Evolutionary conservation across 805 yeast species (phyloP), one percentile per base, ranked within the genome.

Genomic region (Wickerhamiella kazuoi): DNA sequence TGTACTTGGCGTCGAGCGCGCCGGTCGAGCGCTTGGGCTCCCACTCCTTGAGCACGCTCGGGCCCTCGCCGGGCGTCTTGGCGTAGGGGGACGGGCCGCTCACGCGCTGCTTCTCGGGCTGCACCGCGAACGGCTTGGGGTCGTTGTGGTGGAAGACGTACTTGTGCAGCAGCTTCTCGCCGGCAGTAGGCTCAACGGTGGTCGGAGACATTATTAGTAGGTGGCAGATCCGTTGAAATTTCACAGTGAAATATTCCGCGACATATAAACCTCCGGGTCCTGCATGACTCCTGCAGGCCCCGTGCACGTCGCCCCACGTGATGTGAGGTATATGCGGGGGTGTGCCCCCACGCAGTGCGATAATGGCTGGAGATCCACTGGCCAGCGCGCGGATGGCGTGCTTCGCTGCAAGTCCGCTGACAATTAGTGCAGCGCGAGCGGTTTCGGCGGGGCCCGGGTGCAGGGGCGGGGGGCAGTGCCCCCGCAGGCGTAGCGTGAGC

Each of bases 71-170:
- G 18, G 45, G 38, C 23, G 38, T 42, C 19, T 43, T 48, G 4
- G 54, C 53, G 34, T 35, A 51, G 2, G 56, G 56, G 11, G 57
- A 50, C 3, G 50, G 48, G n/a, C 57, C 57, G 17, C 7, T 14
- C 7, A 14, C 17, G 15, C 31, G 31, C 17, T 29, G 15, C 6
- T 29, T 15, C 15, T 8, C 7, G 31, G 31, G 31, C 31, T 29
- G 17, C 17, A 29, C 31, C 15, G 7, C 31, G 17, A 29, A 29
- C 7, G 31, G 17, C 31, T 29, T 13, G 15, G 7, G 15, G 17
- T 29, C 14, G n/a, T 29, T 15, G 15, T 6, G 7, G 31, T 29
- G 14, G 17, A 29, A 15, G 31, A 29, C 31, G 17, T 14, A 29
- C 8, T 14, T 7, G 31, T 29, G 31, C 7, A 29, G 17, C n/a